These are phyloP conservation scores for Chrysoporthe cubensis DNA, from an alignment of 2,329 filamentous ascomycete genomes.

Conservation along the genomic window DNA sequence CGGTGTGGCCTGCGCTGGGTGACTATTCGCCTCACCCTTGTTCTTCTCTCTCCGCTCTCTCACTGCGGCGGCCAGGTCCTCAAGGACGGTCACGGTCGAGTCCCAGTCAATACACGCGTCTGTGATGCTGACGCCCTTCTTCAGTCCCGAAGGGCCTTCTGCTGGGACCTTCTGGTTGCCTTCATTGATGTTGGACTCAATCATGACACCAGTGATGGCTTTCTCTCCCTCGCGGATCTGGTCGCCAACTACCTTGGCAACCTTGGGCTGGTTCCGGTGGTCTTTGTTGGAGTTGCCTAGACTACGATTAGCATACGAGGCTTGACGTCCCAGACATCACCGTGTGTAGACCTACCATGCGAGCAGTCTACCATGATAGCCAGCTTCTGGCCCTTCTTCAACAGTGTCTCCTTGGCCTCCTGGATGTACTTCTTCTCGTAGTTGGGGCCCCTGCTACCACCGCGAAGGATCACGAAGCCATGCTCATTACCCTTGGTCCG, in stretches of 20 bases:
- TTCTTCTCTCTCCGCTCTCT: conserved; percentile 68
- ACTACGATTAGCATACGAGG: conserved; percentile 23
- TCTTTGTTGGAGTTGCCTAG: conserved; percentile 94
- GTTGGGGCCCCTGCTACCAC: conserved; percentile 91
- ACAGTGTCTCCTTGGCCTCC: conserved; percentile 75
- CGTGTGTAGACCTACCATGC: conserved; percentile 65
- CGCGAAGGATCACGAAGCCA: conserved; percentile 94
- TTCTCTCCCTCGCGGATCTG: conserved; percentile 87
- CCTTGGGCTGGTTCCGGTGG: conserved; percentile 95
- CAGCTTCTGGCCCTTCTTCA: conserved; percentile 81
- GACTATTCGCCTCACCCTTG: conserved; percentile 40
- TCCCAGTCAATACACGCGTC: conserved; percentile 98
- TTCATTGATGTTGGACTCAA: conserved; percentile 97
- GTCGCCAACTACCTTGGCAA: conserved; percentile 78
- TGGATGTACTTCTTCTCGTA: conserved; percentile 86
- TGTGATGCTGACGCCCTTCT: conserved; percentile 92
- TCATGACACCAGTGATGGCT: conserved; percentile 95
- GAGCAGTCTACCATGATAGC: conserved; percentile 99
- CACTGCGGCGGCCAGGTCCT: conserved; percentile 84
- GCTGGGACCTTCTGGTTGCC: conserved; percentile 84
- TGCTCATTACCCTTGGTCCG: conserved; percentile 93
- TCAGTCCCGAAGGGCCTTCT: conserved; percentile 76
- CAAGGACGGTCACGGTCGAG: conserved; percentile 76
- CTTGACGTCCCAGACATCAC: not conserved
- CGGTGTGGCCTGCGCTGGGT: conserved; percentile 47